Evolutionary conservation across 805 yeast genomes (phyloP), one percentile per base, ranked within the genome.

Genomic region (Tetrapisispora fleetii): DNA sequence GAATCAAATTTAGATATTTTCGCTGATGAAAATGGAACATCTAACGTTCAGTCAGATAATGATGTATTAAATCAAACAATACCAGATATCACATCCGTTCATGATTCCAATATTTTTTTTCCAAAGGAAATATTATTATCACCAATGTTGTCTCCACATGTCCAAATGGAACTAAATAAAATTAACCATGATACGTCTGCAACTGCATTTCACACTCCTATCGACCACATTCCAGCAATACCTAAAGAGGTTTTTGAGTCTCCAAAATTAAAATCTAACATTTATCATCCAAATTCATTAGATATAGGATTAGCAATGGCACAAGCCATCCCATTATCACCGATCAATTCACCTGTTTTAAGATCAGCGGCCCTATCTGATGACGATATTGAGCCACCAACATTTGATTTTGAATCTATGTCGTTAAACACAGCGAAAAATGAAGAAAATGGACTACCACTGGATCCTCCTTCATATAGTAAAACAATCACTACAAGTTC

Each of bases 221-320:
- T 6, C 10, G 30, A 40, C 27, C 3, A 27, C 41, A 36, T 22
- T 2, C 28, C 39, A 4, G 19, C 27, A 7, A 28, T 37, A 4
- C 27, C 41, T 3, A 46, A 46, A 28, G 41, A 32, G 11, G 32
- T 52, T 2, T 47, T 52, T 16, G 35, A 54, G 27, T 62, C 69
- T 4, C 68, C 68, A 5, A 60, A 54, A 45, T 51, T 75, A 8
- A 62, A 67, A n/a, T 68, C 80, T 11, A 77, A 77, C 51, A 52
- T 83, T 10, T 83, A 79, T 59, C 72, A 76, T 54, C 90, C 90
- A 0, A 69, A 65, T 0, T 60, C 60, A 16, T 60, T 74, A 22
- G 72, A 73, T 2, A 59, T 68, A 3, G 78, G 70, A 46, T 55
- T 80, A 48, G 67, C 74, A 28, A 78, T 85, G 0, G 82, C 85